Conservation (phyloP, 768 basidiomycete species). For the Hydnum rufescens region DNA sequence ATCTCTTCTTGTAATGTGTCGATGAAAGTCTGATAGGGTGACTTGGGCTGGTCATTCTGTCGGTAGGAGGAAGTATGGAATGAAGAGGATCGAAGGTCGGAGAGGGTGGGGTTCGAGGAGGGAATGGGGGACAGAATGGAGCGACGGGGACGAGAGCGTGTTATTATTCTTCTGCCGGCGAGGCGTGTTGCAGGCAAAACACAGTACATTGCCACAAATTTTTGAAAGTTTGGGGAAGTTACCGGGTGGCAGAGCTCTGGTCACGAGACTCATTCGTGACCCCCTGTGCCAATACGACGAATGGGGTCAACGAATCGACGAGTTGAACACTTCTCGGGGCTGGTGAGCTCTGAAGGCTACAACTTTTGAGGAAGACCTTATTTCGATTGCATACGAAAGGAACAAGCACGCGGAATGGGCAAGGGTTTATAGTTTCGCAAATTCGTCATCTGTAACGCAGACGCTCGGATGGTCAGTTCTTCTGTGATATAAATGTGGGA, state of each 20-base stretch:
- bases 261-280: slow-evolving; percentile 27
- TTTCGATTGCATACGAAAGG: slow-evolving; percentile 48
- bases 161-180: too few species aligned
- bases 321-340: slow-evolving; percentile 47
- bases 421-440: slow-evolving; percentile 44
- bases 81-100: too few species aligned
- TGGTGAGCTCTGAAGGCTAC: slow-evolving; percentile 50
- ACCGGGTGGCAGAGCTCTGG: too few species aligned
- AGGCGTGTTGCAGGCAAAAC: too few species aligned
- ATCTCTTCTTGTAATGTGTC: slow-evolving; percentile 86
- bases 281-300: slow-evolving; percentile 45
- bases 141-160: too few species aligned
- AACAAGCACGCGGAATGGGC: slow-evolving; percentile 34
- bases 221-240: too few species aligned
- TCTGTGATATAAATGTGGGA: neutral
- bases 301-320: slow-evolving; percentile 48
- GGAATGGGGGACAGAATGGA: too few species aligned
- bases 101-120: too few species aligned
- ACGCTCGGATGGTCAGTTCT: slow-evolving; percentile 35
- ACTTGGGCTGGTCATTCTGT: slow-evolving; percentile 53
- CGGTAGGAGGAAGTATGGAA: too few species aligned
- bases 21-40: slow-evolving; percentile 91
- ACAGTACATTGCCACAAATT: too few species aligned
- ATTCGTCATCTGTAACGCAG: slow-evolving; percentile 37
- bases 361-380: slow-evolving; percentile 41